phyloP scores from a whole-genome alignment of 345 rosid species.

The Lepidium sativum region DNA sequence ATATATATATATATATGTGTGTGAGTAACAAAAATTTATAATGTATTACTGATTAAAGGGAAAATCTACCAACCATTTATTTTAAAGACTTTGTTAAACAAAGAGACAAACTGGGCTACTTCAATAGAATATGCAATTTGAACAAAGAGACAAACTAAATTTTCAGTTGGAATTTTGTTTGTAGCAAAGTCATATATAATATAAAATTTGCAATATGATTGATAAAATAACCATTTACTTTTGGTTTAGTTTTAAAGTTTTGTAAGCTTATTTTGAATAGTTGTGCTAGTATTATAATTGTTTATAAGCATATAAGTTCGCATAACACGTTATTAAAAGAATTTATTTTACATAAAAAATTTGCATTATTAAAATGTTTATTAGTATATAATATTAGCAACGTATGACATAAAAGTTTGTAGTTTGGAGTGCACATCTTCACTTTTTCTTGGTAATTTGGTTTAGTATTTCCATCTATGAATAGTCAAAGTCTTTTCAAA shows the following conservation, averaged over 20 bases:
- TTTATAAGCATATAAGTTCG: neutral
- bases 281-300: neutral
- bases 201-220: neutral
- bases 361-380: neutral
- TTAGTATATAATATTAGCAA: neutral
- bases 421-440: neutral
- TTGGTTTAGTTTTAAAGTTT: neutral
- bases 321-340: no score
- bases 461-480: neutral
- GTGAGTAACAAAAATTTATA: no score
- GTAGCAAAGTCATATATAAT: neutral
- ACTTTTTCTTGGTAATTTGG: neutral
- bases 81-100: constrained; percentile 14
- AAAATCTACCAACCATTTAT: constrained; percentile 9
- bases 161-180: constrained; percentile 6
- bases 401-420: neutral
- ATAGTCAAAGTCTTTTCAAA: neutral
- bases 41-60: constrained; percentile 4
- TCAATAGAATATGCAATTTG: constrained; percentile 7
- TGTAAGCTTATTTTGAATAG: neutral
- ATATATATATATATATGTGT: no score
- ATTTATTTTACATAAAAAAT: neutral
- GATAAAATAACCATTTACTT: neutral
- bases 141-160: no score
- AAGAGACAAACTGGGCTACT: constrained; percentile 10